Conservation (phyloP, 1,284 basidiomycete species). For the Takashimella koratensis region DNA sequence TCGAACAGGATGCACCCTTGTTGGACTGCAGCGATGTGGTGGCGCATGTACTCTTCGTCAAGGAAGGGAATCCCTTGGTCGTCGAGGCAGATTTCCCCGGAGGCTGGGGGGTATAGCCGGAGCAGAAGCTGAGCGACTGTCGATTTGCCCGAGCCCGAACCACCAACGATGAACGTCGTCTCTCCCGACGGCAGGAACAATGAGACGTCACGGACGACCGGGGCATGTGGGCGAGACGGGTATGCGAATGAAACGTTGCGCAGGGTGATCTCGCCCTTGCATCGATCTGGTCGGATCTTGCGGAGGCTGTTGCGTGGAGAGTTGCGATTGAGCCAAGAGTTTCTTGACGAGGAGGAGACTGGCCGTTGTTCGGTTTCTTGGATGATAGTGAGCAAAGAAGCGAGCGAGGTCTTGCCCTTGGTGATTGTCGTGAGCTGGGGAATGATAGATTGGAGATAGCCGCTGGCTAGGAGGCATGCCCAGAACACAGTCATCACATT, state of each 20-base stretch:
- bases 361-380: constrained; percentile 16
- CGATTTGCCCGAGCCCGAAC: constrained; percentile 88
- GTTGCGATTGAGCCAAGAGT: constrained; percentile 2
- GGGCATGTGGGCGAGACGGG: constrained; percentile 62
- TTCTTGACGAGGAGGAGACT: background rate
- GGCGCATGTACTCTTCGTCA: constrained; percentile 68
- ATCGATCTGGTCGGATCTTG: constrained; percentile 51
- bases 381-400: constrained; percentile 63
- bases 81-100: constrained; percentile 70
- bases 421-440: constrained; percentile 72
- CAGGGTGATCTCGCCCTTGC: constrained; percentile 74
- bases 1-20: constrained; percentile 75
- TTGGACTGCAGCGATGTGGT: constrained; percentile 73
- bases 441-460: constrained; percentile 78
- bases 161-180: constrained; percentile 88
- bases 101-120: constrained; percentile 65
- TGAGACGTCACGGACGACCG: constrained; percentile 51
- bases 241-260: constrained; percentile 77
- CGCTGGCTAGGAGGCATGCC: constrained; percentile 86
- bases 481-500: constrained; percentile 94
- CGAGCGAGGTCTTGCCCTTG: constrained; percentile 83
- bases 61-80: constrained; percentile 73
- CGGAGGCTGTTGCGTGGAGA: constrained; percentile 18
- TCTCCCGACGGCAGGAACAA: constrained; percentile 74
- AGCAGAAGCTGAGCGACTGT: constrained; percentile 80